Conservation (phyloP, 179 eudicot species). For the Silene coronaria region DNA sequence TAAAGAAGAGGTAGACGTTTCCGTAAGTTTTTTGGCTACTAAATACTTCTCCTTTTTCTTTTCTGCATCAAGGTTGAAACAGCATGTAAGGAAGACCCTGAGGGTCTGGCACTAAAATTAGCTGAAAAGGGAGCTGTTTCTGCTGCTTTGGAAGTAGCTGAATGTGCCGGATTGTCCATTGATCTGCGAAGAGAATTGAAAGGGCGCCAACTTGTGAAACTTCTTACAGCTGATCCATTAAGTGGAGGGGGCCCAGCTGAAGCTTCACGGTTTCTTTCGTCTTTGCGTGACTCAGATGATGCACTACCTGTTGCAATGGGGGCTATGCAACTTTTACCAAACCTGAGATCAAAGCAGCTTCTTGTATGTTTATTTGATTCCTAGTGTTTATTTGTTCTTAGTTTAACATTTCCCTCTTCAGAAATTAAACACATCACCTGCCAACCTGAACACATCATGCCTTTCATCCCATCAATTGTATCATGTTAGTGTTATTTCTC, state of each 20-base stretch:
- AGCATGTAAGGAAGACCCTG: conserved; percentile 89
- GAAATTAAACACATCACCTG: not conserved
- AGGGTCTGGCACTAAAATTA: conserved; percentile 89
- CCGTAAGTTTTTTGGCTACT: not conserved
- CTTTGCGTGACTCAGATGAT: conserved; percentile 81
- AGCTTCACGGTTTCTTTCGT: conserved; percentile 96
- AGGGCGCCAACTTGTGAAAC: conserved; percentile 97
- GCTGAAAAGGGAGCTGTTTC: conserved; percentile 99
- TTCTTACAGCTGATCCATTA: conserved; percentile 90
- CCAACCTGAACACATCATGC: not conserved
- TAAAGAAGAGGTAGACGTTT: not conserved
- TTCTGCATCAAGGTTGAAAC: conserved; percentile 58
- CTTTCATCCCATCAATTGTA: not conserved
- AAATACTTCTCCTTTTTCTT: not conserved
- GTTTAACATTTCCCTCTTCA: not conserved
- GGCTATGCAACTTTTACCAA: conserved; percentile 97
- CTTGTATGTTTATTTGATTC: conserved; percentile 51
- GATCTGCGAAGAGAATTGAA: conserved; percentile 87
- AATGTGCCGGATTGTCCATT: conserved; percentile 87
- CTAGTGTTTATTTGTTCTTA: conserved; percentile 9
- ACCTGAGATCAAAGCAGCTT: conserved; percentile 91
- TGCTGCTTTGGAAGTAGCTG: conserved; percentile 96
- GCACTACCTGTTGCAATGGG: conserved; percentile 96
- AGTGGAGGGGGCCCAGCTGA: conserved; percentile 99
- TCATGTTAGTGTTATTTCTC: conserved; percentile 1